Conservation (phyloP, 495 filamentous ascomycete species). For the Aspergillus ostianus region DNA sequence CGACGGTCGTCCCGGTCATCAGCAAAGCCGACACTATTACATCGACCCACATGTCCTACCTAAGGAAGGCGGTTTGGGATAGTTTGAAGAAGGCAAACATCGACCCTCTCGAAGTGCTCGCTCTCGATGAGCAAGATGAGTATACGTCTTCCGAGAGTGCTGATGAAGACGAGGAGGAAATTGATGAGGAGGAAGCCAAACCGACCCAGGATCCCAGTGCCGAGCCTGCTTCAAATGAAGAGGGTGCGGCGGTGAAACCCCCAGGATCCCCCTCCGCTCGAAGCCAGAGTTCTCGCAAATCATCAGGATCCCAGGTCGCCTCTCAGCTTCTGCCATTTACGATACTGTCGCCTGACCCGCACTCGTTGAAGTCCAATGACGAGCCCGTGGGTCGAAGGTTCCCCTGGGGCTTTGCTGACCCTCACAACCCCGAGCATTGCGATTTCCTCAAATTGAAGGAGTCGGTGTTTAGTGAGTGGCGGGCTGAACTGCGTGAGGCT, state of each 20-base stretch:
- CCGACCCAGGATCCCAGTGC: constrained; percentile 21
- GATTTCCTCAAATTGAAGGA: constrained; percentile 92
- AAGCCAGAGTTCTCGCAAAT: constrained; percentile 20
- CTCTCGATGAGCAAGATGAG: constrained; percentile 70
- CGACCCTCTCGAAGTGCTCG: constrained; percentile 84
- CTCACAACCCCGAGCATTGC: constrained; percentile 86
- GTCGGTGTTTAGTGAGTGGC: constrained; percentile 90
- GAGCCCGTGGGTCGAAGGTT: constrained; percentile 74
- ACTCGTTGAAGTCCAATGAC: constrained; percentile 64
- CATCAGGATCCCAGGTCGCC: constrained; percentile 22
- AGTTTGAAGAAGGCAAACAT: constrained; percentile 82
- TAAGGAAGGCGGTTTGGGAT: constrained; percentile 87
- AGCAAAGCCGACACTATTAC: constrained; percentile 97
- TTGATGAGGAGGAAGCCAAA: constrained; percentile 34
- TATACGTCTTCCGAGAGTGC: constrained; percentile 59
- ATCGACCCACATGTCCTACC: constrained; percentile 83
- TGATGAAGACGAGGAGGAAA: constrained; percentile 56
- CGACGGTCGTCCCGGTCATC: constrained; percentile 92
- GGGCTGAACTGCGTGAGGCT: constrained; percentile 83
- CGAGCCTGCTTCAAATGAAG: constrained; percentile 20
- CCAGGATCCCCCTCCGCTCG: constrained; percentile 34
- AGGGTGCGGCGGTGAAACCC: constrained; percentile 30
- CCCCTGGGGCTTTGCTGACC: constrained; percentile 95
- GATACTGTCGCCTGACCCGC: constrained; percentile 89
- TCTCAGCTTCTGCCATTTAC: constrained; percentile 70